Conservation (phyloP, 148 eudicot species). For the Heliosperma pusillum region DNA sequence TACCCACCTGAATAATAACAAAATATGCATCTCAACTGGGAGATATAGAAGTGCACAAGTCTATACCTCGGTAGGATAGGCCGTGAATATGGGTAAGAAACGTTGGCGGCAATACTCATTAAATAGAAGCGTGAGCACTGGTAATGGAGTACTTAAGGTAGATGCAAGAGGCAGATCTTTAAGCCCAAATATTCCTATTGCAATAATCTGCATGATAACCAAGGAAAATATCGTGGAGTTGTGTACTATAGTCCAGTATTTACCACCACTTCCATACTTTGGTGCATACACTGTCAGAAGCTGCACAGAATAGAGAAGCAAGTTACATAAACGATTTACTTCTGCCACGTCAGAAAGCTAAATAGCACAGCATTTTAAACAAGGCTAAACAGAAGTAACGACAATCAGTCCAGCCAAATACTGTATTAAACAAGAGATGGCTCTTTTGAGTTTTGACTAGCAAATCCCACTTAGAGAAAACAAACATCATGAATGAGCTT, state of each 20-base stretch:
- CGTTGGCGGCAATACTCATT: conserved; percentile 73
- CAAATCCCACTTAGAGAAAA: neutral
- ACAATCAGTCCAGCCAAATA: neutral
- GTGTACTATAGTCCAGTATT: conserved; percentile 82
- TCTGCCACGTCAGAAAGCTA: conserved; percentile 6
- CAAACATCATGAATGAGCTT: neutral
- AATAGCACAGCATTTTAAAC: neutral
- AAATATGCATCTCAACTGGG: neutral
- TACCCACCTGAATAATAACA: neutral
- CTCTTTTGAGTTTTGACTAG: neutral
- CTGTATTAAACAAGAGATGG: neutral
- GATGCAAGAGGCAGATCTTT: conserved; percentile 77
- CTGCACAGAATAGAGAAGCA: conserved; percentile 41
- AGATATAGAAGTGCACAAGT: neutral
- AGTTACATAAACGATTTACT: neutral
- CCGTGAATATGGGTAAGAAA: conserved; percentile 66
- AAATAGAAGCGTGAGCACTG: conserved; percentile 75
- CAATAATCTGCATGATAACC: conserved; percentile 82
- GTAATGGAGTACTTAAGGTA: conserved; percentile 63
- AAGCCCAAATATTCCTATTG: conserved; percentile 75
- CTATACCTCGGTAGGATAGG: conserved; percentile 81
- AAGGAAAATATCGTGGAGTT: conserved; percentile 68
- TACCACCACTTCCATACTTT: conserved; percentile 73
- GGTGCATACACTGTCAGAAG: conserved; percentile 76
- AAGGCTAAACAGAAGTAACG: conserved; percentile 7